Base-by-base conservation (phyloP, 2,329 filamentous ascomycete species). In the Xylariaceae sp. region DNA sequence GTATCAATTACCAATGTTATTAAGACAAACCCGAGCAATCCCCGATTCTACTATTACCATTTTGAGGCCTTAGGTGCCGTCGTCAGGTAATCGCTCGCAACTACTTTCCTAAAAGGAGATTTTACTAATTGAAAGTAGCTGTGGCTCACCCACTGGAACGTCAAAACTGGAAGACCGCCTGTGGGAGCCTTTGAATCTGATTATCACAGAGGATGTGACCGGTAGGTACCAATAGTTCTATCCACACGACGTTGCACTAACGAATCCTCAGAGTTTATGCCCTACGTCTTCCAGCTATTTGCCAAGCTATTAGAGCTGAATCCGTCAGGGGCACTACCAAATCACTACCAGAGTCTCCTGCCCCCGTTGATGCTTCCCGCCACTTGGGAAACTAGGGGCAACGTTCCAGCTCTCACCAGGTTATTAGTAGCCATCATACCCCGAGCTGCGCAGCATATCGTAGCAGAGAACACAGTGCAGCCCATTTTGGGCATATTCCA, bases 11-110 rank as follows among this genome's bases (percentile, higher is more conserved):
- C 91, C 47, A 87, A 88, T 65, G 86, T 95, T 62, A 97, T 97
- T 72, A 87, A 91, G 68, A 83, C 87, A 64, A 99, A 99, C 71
- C 94, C 94, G 0, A 96, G 91, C 75, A 99, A 99, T 72, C 94
- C 94, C 2, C 84, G 90, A 9, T 99, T 99, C 75, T 96, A 96
- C 74, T 99, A 99, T 76, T 99, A 92, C 72, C 90, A 96, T 70
- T 99, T 99, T 60, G 94, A 99, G 74, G 89, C 90, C 2, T 76
- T 99, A 45, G 94, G 94, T 35, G 92, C 94, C 12, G 79, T 99
- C 47, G 88, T 97, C 53, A 84, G 86, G 68, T 83, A 70, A 31
- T 1, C 37, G 26, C 30, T 9, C 27, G 40, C 7, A 9, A 31
- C n/a, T 12, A 2, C 27, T 4, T 2, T n/a, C n/a, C 30, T 29